These are phyloP conservation scores for Diutina rugosa DNA, from an alignment of 1,139 yeast genomes.

Conservation along the genomic window DNA sequence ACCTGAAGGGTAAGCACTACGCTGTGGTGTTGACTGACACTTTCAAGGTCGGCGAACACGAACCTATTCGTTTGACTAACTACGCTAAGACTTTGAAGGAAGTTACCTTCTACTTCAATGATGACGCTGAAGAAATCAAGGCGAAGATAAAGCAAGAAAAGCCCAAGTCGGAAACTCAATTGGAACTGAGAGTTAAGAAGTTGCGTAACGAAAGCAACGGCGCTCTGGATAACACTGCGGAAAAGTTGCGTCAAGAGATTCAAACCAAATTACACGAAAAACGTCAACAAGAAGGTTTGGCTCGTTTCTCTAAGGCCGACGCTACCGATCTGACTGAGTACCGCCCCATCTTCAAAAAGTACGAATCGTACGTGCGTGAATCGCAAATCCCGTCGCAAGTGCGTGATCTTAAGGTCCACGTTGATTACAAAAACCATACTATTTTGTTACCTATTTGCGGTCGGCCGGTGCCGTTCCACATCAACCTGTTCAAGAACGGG, in stretches of 20 bases:
- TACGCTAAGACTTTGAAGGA: conserved; percentile 65
- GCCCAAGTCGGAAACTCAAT: conserved; percentile 16
- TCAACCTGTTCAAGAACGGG: conserved; percentile 87
- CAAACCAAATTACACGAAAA: conserved; percentile 76
- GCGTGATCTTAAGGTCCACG: conserved; percentile 73
- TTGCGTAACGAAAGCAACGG: conserved; percentile 64
- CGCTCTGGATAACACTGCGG: conserved; percentile 54
- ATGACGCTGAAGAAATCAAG: conserved; percentile 31
- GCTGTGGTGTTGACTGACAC: conserved; percentile 79
- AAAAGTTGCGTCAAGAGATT: conserved; percentile 68
- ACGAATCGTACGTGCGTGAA: conserved; percentile 89
- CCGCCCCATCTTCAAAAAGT: conserved; percentile 73
- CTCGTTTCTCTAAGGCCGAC: conserved; percentile 65
- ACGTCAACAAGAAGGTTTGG: conserved; percentile 74
- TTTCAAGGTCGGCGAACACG: conserved; percentile 49
- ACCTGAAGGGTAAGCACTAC: conserved; percentile 39
- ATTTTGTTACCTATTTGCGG: conserved; percentile 87
- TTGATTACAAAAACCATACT: conserved; percentile 81
- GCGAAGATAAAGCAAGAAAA: conserved; percentile 12
- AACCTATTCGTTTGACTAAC: conserved; percentile 57
- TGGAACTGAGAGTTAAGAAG: conserved; percentile 18
- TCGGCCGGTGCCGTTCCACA: conserved; percentile 96
- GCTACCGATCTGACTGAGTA: conserved; percentile 54
- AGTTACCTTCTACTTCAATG: conserved; percentile 76
- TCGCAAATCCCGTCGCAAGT: conserved; percentile 79